phyloP scores from a whole-genome alignment of 2,329 filamentous ascomycete genomes.

The Emericellopsis atlantica region DNA sequence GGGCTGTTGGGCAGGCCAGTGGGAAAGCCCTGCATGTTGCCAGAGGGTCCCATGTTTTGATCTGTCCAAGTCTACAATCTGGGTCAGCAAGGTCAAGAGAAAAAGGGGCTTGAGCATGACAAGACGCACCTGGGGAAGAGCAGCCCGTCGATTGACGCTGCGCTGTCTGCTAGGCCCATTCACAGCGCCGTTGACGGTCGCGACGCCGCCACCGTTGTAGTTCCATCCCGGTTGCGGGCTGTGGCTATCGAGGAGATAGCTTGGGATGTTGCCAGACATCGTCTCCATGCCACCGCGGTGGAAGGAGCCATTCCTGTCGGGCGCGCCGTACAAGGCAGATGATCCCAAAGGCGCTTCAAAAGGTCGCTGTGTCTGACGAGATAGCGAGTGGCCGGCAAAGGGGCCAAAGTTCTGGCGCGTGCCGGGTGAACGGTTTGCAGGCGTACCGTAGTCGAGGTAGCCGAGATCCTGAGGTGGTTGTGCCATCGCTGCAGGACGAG shows the following conservation, averaged over 20 bases:
- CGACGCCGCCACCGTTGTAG: slow-evolving; percentile 55
- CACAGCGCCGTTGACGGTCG: slow-evolving; percentile 49
- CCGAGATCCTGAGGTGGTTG: slow-evolving; percentile 48
- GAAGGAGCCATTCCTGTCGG: slow-evolving; percentile 41
- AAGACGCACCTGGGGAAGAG: slow-evolving; percentile 60
- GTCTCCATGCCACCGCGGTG: slow-evolving; percentile 41
- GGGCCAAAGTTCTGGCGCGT: slow-evolving; percentile 46
- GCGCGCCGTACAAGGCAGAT: slow-evolving; percentile 54
- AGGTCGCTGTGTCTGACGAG: slow-evolving; percentile 52
- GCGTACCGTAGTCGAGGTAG: slow-evolving; percentile 56
- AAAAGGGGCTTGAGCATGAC: background rate
- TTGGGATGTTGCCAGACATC: slow-evolving; percentile 27
- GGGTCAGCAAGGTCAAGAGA: slow-evolving; percentile 3
- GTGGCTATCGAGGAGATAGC: slow-evolving; percentile 51
- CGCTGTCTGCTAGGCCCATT: slow-evolving; percentile 49
- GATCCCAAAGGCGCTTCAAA: slow-evolving; percentile 58
- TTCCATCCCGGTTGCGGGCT: slow-evolving; percentile 62
- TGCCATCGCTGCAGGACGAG: slow-evolving; percentile 13
- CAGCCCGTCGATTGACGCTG: slow-evolving; percentile 40
- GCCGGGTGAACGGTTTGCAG: slow-evolving; percentile 53
- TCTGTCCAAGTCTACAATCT: slow-evolving; percentile 36
- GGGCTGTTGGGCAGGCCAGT: slow-evolving; percentile 20
- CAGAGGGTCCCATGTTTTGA: slow-evolving; percentile 29
- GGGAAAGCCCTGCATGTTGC: slow-evolving; percentile 20
- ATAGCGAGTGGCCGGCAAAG: slow-evolving; percentile 36